Evolutionary conservation across 306 rosid genomes (phyloP).

Genomic region (Vachellia collinsii): DNA sequence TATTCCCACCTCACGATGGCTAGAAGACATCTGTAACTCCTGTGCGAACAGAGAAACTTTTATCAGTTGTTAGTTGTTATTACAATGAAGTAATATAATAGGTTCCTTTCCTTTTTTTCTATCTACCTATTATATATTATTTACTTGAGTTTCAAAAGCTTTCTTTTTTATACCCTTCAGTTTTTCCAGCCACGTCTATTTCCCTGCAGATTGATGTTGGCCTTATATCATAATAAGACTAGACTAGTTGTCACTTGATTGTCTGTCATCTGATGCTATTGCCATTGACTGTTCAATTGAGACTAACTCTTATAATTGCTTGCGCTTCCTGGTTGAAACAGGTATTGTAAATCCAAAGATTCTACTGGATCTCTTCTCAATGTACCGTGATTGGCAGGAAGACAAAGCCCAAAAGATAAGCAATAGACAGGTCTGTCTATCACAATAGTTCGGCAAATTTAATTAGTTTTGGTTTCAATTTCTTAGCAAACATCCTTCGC

Average conservation of each 20-base stretch:
- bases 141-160: constrained; percentile 20
- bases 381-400: constrained; percentile 83
- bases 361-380: constrained; percentile 81
- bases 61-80: background rate
- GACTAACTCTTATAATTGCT: constrained; percentile 24
- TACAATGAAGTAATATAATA: background rate
- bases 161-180: background rate
- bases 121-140: background rate
- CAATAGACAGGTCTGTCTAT: constrained; percentile 73
- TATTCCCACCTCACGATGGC: constrained; percentile 4
- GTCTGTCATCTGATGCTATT: constrained; percentile 25
- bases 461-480: constrained; percentile 17
- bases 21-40: background rate
- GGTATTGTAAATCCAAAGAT: constrained; percentile 82
- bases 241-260: background rate
- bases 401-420: constrained; percentile 63
- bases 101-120: background rate
- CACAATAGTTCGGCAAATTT: constrained; percentile 4
- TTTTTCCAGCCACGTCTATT: constrained; percentile 20
- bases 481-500: background rate
- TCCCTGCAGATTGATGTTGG: background rate
- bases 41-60: background rate
- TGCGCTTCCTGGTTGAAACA: constrained; percentile 38
- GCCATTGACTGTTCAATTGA: constrained; percentile 1
- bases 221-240: constrained; percentile 14